phyloP scores from a whole-genome alignment of 2,329 filamentous ascomycete species.

The Fusarium cyanostomum region DNA sequence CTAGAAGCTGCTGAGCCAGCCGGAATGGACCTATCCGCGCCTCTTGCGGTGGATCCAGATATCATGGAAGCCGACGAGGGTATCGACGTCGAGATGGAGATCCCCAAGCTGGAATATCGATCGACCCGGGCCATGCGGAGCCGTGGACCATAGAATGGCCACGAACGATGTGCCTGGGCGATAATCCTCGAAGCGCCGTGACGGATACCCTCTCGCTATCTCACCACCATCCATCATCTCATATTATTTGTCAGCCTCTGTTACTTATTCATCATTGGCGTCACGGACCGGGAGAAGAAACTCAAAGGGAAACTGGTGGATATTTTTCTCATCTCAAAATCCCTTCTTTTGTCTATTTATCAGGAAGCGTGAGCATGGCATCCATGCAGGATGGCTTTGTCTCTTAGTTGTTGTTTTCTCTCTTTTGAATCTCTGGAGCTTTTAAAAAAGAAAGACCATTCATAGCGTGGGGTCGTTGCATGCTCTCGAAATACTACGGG shows the following conservation, averaged over 20 bases:
- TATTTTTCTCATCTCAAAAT: constrained; percentile 4
- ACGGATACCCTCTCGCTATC: constrained; percentile 1
- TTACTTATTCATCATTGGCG: constrained; percentile 33
- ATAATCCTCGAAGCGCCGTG: constrained; percentile 26
- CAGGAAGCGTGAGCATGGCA: constrained; percentile 33
- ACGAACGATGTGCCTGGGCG: constrained; percentile 32
- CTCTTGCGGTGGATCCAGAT: constrained; percentile 48
- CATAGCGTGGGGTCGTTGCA: constrained; percentile 42
- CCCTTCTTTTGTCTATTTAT: constrained; percentile 29
- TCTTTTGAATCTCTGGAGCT: constrained; percentile 21
- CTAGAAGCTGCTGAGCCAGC: constrained; percentile 36
- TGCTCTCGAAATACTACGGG: constrained; percentile 24
- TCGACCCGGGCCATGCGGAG: constrained; percentile 54
- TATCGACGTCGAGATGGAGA: constrained; percentile 50
- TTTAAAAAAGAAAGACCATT: constrained; percentile 36
- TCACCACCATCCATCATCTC: constrained; percentile 5
- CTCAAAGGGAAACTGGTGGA: background rate
- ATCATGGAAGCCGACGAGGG: constrained; percentile 55
- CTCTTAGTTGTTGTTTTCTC: constrained; percentile 20
- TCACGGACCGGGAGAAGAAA: constrained; percentile 26
- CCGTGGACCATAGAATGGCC: constrained; percentile 42
- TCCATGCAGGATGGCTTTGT: constrained; percentile 22
- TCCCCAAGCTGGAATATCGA: constrained; percentile 54
- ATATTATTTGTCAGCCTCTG: constrained; percentile 21
- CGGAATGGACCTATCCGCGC: constrained; percentile 25